Conservation (phyloP, 2,329 filamentous ascomycete genomes). For the Diplodia scrobiculata region DNA sequence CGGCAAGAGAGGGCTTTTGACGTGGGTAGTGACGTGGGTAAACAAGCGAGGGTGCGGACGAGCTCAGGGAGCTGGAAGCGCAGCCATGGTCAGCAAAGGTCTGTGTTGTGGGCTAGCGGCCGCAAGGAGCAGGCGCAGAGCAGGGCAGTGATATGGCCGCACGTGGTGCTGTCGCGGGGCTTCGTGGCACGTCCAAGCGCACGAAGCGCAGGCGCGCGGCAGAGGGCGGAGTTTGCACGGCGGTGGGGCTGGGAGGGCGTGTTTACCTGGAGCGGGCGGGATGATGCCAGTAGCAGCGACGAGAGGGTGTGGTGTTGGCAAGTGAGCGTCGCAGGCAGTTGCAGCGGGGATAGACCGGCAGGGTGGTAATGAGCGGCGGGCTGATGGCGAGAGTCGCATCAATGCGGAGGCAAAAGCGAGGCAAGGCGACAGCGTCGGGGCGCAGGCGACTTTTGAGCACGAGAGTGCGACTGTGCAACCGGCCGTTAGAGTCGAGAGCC, state of each 20-base stretch:
- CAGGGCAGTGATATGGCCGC: neutral
- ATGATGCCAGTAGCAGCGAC: constrained; percentile 7
- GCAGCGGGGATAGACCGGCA: constrained; percentile 9
- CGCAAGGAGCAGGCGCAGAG: constrained; percentile 19
- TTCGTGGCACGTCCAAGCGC: constrained; percentile 20
- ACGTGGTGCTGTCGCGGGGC: constrained; percentile 22
- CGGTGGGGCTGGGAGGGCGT: constrained; percentile 13
- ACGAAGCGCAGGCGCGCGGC: constrained; percentile 11
- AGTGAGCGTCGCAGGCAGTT: neutral
- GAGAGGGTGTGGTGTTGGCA: neutral
- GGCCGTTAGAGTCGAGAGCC: constrained; percentile 23
- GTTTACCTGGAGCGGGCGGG: constrained; percentile 9
- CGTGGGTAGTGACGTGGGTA: constrained; percentile 9
- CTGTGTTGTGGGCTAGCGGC: constrained; percentile 20
- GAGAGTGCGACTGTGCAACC: constrained; percentile 16
- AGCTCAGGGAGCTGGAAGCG: constrained; percentile 19
- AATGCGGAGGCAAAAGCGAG: constrained; percentile 24
- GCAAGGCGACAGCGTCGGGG: constrained; percentile 19
- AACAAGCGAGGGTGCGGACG: constrained; percentile 18
- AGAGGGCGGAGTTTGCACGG: constrained; percentile 16
- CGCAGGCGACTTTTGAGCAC: constrained; percentile 21
- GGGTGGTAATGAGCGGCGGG: constrained; percentile 15
- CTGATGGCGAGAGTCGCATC: constrained; percentile 21
- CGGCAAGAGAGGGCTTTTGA: constrained; percentile 16
- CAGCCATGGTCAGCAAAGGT: constrained; percentile 19